phyloP scores from a whole-genome alignment of 164 flowering plant species.

The Magnolia kwangsiensis region DNA sequence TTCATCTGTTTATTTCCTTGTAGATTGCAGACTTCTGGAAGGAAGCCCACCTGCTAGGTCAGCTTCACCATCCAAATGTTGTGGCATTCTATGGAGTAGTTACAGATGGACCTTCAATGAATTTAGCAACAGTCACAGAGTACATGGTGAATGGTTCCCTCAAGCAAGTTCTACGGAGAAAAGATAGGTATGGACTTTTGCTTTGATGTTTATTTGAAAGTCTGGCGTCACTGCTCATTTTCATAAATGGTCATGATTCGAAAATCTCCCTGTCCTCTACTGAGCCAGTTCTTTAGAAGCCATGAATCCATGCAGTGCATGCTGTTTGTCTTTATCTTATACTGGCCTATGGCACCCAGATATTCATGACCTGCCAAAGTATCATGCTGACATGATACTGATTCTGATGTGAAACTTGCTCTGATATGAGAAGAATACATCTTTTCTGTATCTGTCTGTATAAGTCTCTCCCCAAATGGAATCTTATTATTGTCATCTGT shows the following conservation, averaged over 20 bases:
- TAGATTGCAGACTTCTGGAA: slow-evolving; percentile 45
- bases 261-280: background rate
- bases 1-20: background rate
- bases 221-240: background rate
- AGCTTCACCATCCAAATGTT: slow-evolving; percentile 50
- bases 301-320: background rate
- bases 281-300: background rate
- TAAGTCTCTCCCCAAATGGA: background rate
- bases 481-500: background rate
- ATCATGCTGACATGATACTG: background rate
- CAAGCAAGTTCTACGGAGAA: slow-evolving; percentile 35
- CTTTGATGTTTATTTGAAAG: background rate
- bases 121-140: slow-evolving; percentile 45
- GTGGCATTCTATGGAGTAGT: slow-evolving; percentile 52
- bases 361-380: background rate
- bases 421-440: background rate
- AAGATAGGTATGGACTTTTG: slow-evolving; percentile 32
- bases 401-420: background rate
- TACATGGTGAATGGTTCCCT: slow-evolving; percentile 59
- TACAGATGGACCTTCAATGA: slow-evolving; percentile 35
- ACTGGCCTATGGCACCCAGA: background rate
- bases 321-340: background rate
- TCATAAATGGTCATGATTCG: too few relatives aligned
- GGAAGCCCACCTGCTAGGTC: slow-evolving; percentile 36
- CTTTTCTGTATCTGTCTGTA: background rate